These are phyloP conservation scores for Bonnemaisonia californica DNA, from an alignment of 31 red algal species.

Conservation along the genomic window DNA sequence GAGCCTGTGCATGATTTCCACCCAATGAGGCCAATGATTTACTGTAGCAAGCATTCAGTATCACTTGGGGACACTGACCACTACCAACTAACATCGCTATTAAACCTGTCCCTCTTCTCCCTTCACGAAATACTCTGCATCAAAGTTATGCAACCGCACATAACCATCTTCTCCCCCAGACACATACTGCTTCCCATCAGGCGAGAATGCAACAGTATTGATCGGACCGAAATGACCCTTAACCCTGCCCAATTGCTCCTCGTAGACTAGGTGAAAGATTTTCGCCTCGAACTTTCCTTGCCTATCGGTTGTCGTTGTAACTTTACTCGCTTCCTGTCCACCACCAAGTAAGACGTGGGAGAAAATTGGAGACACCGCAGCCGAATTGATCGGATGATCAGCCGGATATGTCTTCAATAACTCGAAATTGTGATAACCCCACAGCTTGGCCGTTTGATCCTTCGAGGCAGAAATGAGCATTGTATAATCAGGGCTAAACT, in stretches of 20 bases:
- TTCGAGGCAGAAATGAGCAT: conserved; percentile 87
- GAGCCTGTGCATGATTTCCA: too few relatives aligned
- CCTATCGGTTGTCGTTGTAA: conserved; percentile 86
- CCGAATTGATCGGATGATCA: conserved; percentile 89
- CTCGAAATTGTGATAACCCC: conserved; percentile 72
- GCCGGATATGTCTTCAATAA: conserved; percentile 75
- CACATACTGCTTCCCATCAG: conserved; percentile 82
- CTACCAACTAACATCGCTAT: not conserved
- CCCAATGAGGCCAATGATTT: too few relatives aligned
- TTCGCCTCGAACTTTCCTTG: conserved; percentile 90
- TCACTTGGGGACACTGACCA: too few relatives aligned
- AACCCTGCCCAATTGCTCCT: conserved; percentile 82
- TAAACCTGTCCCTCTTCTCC: conserved; percentile 49
- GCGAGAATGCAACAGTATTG: conserved; percentile 91
- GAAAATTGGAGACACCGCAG: conserved; percentile 77
- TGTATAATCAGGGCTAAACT: conserved; percentile 57
- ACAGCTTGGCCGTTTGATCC: conserved; percentile 90
- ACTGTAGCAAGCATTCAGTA: too few relatives aligned
- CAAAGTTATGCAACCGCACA: conserved; percentile 93
- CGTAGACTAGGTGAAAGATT: conserved; percentile 87
- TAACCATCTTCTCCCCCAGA: conserved; percentile 95
- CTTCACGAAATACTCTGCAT: conserved; percentile 80
- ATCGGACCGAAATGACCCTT: conserved; percentile 98
- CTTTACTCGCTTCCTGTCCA: conserved; percentile 92
- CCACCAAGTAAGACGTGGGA: conserved; percentile 89